A percentile compares a stretch with the other conserved stretches of the same genome.
These are phyloP conservation scores for Zymoseptoria ardabiliae DNA, from an alignment of 2,329 filamentous ascomycete species.

Conservation along the genomic window DNA sequence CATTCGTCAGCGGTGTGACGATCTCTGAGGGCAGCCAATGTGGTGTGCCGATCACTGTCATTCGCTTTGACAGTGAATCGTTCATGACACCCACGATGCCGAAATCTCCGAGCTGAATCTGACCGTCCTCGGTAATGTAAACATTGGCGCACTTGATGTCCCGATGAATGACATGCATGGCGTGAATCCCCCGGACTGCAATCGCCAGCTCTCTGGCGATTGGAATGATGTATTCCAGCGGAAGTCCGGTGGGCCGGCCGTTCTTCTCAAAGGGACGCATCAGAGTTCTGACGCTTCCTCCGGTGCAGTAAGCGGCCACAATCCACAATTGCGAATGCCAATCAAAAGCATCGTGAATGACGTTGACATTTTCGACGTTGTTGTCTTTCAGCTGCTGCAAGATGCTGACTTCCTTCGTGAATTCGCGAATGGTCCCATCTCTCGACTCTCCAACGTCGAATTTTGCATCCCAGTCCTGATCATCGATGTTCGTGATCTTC, in stretches of 20 bases:
- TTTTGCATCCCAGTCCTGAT: constrained; percentile 50
- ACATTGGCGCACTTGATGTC: constrained; percentile 70
- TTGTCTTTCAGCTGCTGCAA: constrained; percentile 66
- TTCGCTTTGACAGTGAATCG: constrained; percentile 62
- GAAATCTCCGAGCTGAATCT: constrained; percentile 77
- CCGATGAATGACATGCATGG: constrained; percentile 60
- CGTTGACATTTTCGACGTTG: constrained; percentile 71
- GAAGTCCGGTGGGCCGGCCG: constrained; percentile 34
- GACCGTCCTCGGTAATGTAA: constrained; percentile 66
- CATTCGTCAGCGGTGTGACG: constrained; percentile 14
- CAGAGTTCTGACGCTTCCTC: constrained; percentile 66
- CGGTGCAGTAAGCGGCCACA: constrained; percentile 78
- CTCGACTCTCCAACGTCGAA: constrained; percentile 45
- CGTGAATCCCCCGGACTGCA: constrained; percentile 54
- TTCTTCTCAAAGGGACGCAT: constrained; percentile 37
- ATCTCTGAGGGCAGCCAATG: constrained; percentile 85
- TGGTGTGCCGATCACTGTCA: constrained; percentile 73
- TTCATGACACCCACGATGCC: constrained; percentile 74
- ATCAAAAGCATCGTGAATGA: constrained; percentile 69
- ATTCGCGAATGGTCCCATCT: constrained; percentile 51
- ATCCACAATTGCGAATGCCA: constrained; percentile 80
- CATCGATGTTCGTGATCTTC: constrained; percentile 80
- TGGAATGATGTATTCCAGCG: constrained; percentile 56
- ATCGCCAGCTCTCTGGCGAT: constrained; percentile 57
- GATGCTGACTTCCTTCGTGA: constrained; percentile 57